Base-by-base conservation (phyloP, 1,284 basidiomycete genomes). In the Bondarzewia mesenterica region DNA sequence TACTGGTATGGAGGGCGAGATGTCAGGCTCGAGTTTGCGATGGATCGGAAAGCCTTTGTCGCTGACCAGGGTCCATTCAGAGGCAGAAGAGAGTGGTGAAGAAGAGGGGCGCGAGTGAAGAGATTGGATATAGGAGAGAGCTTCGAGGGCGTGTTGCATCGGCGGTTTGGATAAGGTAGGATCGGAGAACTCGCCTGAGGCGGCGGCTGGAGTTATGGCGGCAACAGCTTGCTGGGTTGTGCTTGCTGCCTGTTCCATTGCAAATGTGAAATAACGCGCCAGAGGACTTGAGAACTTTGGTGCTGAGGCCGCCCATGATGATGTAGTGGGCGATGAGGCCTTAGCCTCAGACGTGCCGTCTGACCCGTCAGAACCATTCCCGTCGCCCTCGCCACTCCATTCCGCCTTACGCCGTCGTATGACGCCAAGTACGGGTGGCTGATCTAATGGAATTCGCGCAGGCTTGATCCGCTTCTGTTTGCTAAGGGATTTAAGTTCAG, bases 401-500 rank as follows among this genome's bases (percentile, higher is more conserved):
- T 88, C 85, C 23, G 76, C 81, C 46, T 73, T 74, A 32, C 84
- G 73, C 55, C 75, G 72, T 35, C 88, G 77, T 48, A 91, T 78
- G 36, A 78, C 81, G 44, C 83, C 74, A 49, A 91, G 66, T 0
- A 89, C 89, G 1, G 90, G 88, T 0, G 91, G 92, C 55, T 93
- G 91, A 62, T 98, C 95, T 15, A 99, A 75, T 1, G 96, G 93
- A 38, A 95, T 83, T 15, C 94, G 80, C 7, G 75, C 72, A 8
- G 93, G 91, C 63, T 92, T 92, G 41, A 91, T 74, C 4, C 96
- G 81, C 68, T 95, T 97, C 69, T 83, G 80, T 62, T 85, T 89
- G 58, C 79, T 76, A 37, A 97, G 74, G 20, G 77, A 69, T 69
- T 93, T 91, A 51, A 94, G 80, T 65, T 98, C 93, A n/a, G 77